Evolutionary conservation across 148 eudicot species (phyloP).

Genomic region (Silene uniflora): DNA sequence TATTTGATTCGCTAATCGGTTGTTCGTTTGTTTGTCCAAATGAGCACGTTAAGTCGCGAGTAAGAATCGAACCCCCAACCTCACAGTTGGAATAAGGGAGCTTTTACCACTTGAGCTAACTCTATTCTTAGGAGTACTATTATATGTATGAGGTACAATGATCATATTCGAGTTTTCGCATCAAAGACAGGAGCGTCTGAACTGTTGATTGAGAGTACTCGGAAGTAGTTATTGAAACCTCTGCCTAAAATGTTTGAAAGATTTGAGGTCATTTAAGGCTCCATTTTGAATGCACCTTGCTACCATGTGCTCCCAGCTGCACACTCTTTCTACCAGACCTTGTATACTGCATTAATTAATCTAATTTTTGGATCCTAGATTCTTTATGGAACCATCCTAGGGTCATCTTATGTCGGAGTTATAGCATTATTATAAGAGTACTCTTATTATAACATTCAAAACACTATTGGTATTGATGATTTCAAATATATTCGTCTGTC

Average conservation of each 20-base stretch:
- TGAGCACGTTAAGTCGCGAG: no score
- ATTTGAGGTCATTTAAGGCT: conserved; percentile 20
- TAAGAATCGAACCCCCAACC: no score
- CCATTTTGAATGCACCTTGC: not conserved
- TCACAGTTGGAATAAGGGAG: no score
- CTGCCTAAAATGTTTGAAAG: conserved; percentile 11
- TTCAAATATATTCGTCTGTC: not conserved
- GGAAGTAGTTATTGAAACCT: not conserved
- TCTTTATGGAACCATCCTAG: conserved; percentile 21
- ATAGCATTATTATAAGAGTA: not conserved
- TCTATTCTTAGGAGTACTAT: no score
- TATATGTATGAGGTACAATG: not conserved
- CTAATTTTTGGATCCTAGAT: conserved; percentile 16
- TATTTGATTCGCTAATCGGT: no score
- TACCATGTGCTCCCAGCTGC: not conserved
- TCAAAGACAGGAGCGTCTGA: not conserved
- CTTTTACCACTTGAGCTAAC: no score
- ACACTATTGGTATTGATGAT: not conserved
- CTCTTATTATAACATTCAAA: not conserved
- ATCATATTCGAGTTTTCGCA: not conserved
- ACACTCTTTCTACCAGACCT: not conserved
- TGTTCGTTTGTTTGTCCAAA: no score
- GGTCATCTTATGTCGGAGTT: conserved; percentile 7
- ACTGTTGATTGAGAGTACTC: not conserved
- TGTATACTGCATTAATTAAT: conserved; percentile 6